Evolutionary conservation across 768 basidiomycete species (phyloP).

Genomic region (Mycena galopus): DNA sequence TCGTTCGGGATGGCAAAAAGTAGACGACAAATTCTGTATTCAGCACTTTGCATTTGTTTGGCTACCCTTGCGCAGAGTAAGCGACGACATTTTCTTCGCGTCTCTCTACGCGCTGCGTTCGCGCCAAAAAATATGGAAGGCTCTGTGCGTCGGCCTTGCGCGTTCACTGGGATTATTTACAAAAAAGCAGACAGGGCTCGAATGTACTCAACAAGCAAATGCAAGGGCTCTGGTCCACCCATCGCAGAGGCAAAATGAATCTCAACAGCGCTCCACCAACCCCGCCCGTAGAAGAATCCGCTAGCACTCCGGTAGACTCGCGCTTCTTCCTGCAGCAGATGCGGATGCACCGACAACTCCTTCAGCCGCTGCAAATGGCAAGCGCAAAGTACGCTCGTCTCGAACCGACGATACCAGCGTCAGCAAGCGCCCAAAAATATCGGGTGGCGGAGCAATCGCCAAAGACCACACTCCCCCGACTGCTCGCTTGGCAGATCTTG

Average conservation of each 20-base stretch:
- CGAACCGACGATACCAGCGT: slow-evolving; percentile 60
- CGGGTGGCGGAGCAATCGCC: slow-evolving; percentile 52
- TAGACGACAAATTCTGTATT: not conserved
- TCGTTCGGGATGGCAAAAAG: slow-evolving; percentile 5
- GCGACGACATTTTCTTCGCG: slow-evolving; percentile 11
- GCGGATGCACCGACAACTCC: slow-evolving; percentile 34
- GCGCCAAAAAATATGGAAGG: too few species aligned
- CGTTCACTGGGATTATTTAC: slow-evolving; percentile 42
- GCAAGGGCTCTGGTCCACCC: slow-evolving; percentile 83
- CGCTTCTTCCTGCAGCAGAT: slow-evolving; percentile 14
- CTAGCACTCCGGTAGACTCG: slow-evolving; percentile 34
- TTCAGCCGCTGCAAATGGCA: slow-evolving; percentile 49
- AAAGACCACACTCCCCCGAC: slow-evolving; percentile 83
- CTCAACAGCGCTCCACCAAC: slow-evolving; percentile 60
- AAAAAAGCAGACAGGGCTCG: slow-evolving; percentile 72
- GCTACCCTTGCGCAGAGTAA: not conserved
- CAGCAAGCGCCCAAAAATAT: slow-evolving; percentile 69
- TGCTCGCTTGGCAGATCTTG: slow-evolving; percentile 85
- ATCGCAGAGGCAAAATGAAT: slow-evolving; percentile 76
- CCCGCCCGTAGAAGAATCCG: slow-evolving; percentile 40
- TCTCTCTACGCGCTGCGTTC: not conserved
- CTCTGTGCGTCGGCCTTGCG: slow-evolving; percentile 35
- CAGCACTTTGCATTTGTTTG: slow-evolving; percentile 4
- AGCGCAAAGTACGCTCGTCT: slow-evolving; percentile 74
- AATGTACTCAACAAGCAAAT: slow-evolving; percentile 84